Conservation (phyloP, 805 yeast species). For the Metschnikowia cubensis region DNA sequence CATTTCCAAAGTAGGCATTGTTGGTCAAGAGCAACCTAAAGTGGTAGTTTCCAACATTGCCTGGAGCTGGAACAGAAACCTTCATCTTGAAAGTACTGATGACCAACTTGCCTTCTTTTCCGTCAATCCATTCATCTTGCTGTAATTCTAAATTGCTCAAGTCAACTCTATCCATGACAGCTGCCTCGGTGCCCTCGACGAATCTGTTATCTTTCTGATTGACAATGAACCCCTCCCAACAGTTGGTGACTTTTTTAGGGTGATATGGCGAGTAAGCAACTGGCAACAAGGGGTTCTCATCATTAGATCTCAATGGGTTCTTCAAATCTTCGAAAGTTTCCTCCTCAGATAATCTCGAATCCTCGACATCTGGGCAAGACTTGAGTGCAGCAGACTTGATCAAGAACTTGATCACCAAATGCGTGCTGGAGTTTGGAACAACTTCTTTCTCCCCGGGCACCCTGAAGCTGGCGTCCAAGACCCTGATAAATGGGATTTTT, state of each 20-base stretch:
- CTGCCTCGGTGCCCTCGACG: slow-evolving; percentile 58
- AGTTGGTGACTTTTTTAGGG: slow-evolving; percentile 50
- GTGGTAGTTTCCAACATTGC: slow-evolving; percentile 55
- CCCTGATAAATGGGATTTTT: slow-evolving; percentile 62
- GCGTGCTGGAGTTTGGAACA: slow-evolving; percentile 63
- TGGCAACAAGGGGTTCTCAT: slow-evolving; percentile 67
- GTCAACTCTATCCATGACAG: slow-evolving; percentile 47
- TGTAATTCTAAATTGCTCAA: slow-evolving; percentile 51
- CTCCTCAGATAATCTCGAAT: slow-evolving; percentile 46
- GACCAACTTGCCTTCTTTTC: slow-evolving; percentile 35
- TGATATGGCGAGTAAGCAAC: slow-evolving; percentile 68
- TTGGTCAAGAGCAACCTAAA: slow-evolving; percentile 71
- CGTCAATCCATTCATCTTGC: slow-evolving; percentile 48
- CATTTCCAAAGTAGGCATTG: slow-evolving; percentile 77
- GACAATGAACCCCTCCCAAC: slow-evolving; percentile 67
- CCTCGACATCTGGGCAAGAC: slow-evolving; percentile 45
- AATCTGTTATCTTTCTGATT: slow-evolving; percentile 78
- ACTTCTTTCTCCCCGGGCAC: slow-evolving; percentile 83
- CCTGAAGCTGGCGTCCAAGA: slow-evolving; percentile 66
- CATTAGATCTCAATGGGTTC: slow-evolving; percentile 66
- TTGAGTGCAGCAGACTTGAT: slow-evolving; percentile 71
- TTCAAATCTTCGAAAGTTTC: slow-evolving; percentile 62
- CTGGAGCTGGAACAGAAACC: slow-evolving; percentile 75
- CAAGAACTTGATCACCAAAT: slow-evolving; percentile 69
- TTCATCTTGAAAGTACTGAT: slow-evolving; percentile 77